Evolutionary conservation across 2,329 filamentous ascomycete genomes (phyloP).

Genomic region (Diaporthe amygdali): DNA sequence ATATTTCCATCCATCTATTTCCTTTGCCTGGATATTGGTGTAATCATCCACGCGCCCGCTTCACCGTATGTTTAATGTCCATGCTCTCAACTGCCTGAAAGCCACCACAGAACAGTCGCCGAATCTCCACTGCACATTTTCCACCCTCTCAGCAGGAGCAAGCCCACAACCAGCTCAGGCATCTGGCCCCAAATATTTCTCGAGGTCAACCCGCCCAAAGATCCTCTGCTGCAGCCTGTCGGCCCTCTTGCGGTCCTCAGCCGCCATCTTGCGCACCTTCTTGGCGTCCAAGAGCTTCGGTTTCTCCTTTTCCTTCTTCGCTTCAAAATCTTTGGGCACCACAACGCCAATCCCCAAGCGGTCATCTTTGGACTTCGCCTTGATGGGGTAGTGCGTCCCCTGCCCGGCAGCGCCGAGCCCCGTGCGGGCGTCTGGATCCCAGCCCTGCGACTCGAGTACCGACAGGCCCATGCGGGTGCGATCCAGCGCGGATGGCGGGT

Average conservation of each 20-base stretch:
- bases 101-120: background rate
- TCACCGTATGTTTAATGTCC: no score
- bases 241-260: slow-evolving; percentile 65
- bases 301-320: slow-evolving; percentile 48
- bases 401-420: slow-evolving; percentile 75
- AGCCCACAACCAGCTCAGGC: slow-evolving; percentile 1
- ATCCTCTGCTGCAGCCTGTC: slow-evolving; percentile 73
- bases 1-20: background rate
- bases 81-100: background rate
- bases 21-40: background rate
- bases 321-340: slow-evolving; percentile 45
- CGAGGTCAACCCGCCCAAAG: slow-evolving; percentile 76
- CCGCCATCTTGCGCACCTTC: slow-evolving; percentile 66
- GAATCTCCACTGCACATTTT: no score
- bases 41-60: background rate
- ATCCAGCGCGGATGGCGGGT: slow-evolving; percentile 75
- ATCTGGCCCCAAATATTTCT: slow-evolving; percentile 68
- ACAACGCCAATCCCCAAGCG: slow-evolving; percentile 73
- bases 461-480: slow-evolving; percentile 72
- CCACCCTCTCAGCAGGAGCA: background rate
- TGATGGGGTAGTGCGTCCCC: slow-evolving; percentile 79
- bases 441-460: slow-evolving; percentile 71
- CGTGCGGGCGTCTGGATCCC: slow-evolving; percentile 73
- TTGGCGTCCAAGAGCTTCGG: slow-evolving; percentile 69
- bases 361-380: slow-evolving; percentile 73